Conservation (phyloP, 345 rosid genomes). For the Murraya koenigii region DNA sequence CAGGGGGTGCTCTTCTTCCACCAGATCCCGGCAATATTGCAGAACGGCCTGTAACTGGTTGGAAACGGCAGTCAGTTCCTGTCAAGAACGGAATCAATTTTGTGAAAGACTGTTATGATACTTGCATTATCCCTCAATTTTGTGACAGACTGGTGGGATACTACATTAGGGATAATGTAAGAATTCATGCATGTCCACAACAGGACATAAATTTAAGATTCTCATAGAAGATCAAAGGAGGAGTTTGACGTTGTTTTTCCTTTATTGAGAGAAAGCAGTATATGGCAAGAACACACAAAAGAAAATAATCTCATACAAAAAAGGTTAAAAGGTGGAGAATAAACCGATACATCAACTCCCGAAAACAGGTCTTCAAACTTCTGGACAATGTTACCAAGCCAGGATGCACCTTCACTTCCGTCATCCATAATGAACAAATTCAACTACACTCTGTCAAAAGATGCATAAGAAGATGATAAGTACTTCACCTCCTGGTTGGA, state of each 20-base stretch:
- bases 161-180: not conserved
- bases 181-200: not conserved
- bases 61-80: slow-evolving; percentile 28
- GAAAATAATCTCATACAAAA: not conserved
- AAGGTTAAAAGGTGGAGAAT: not conserved
- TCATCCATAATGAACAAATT: slow-evolving; percentile 18
- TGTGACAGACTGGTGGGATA: not conserved
- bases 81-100: slow-evolving; percentile 16
- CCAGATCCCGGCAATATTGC: slow-evolving; percentile 27
- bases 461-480: not conserved
- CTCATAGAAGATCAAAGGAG: not conserved
- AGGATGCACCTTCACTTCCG: slow-evolving; percentile 17
- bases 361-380: slow-evolving; percentile 31
- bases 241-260: not conserved
- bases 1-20: slow-evolving; percentile 21
- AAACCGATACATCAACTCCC: slow-evolving; percentile 30
- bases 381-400: slow-evolving; percentile 27
- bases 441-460: not conserved
- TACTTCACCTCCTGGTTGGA: not conserved
- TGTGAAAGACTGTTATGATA: not conserved
- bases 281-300: not conserved
- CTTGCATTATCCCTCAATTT: no score
- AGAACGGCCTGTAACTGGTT: slow-evolving; percentile 23
- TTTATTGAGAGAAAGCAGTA: not conserved
- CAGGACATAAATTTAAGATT: not conserved